Evolutionary conservation across 1,284 basidiomycete genomes (phyloP).

Genomic region (Rhizoctonia solani): DNA sequence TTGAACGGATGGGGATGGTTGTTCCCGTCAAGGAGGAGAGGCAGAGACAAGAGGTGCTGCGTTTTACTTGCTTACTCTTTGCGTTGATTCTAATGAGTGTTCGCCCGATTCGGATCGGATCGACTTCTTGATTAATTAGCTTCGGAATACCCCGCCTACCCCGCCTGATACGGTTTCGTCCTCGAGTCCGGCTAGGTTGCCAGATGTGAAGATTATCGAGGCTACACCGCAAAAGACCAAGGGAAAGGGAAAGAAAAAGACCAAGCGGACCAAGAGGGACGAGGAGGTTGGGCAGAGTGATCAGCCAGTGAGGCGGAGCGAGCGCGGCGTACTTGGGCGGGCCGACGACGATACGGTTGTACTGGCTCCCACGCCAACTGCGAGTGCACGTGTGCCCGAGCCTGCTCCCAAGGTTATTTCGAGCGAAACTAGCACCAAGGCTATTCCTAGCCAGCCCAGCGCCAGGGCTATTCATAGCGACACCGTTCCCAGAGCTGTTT

Average conservation of each 20-base stretch:
- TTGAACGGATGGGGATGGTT: slow-evolving; percentile 27
- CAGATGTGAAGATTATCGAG: slow-evolving; percentile 7
- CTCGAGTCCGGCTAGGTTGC: not conserved
- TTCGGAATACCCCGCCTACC: slow-evolving; percentile 9
- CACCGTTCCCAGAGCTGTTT: not conserved
- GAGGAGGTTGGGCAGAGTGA: not conserved
- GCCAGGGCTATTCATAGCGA: too few relatives aligned
- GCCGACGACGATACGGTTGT: not conserved
- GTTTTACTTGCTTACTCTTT: slow-evolving; percentile 17
- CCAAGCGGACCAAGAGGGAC: not conserved
- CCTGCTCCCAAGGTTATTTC: not conserved
- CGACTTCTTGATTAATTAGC: not conserved
- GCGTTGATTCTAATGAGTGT: slow-evolving; percentile 19
- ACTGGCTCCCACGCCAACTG: not conserved
- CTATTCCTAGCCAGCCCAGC: too few relatives aligned
- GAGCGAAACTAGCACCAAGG: too few relatives aligned
- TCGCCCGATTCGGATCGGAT: too few relatives aligned
- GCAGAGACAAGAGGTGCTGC: too few relatives aligned
- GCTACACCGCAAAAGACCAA: slow-evolving; percentile 14
- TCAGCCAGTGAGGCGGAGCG: not conserved
- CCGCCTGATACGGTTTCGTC: slow-evolving; percentile 4
- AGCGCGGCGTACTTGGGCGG: not conserved
- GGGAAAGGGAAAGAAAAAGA: slow-evolving; percentile 6
- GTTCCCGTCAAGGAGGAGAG: slow-evolving; percentile 28
- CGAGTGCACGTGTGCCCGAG: not conserved